phyloP scores from a whole-genome alignment of 495 filamentous ascomycete species.

The Penicillium odoratum region DNA sequence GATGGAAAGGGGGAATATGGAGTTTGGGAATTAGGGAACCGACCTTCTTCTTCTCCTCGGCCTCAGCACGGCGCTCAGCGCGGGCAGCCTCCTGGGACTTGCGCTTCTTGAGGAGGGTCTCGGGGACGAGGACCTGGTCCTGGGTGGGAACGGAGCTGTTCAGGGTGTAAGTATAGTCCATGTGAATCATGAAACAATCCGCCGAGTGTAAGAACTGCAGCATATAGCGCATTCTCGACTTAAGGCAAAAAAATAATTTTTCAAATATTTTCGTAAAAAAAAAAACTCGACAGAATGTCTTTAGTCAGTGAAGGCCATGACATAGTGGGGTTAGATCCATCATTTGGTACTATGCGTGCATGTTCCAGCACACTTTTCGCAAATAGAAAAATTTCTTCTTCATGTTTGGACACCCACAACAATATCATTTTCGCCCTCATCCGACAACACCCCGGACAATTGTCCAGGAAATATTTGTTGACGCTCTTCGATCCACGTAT shows the following conservation, averaged over 20 bases:
- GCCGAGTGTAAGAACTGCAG: slow-evolving; percentile 88
- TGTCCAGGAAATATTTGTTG: slow-evolving; percentile 58
- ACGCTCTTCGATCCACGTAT: slow-evolving; percentile 36
- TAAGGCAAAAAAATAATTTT: slow-evolving; percentile 38
- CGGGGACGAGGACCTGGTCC: slow-evolving; percentile 92
- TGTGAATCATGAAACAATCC: slow-evolving; percentile 64
- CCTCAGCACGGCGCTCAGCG: slow-evolving; percentile 77
- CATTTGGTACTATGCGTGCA: slow-evolving; percentile 28
- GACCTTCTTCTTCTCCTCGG: slow-evolving; percentile 87
- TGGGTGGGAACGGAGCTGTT: slow-evolving; percentile 80
- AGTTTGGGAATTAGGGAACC: slow-evolving; percentile 35
- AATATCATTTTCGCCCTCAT: slow-evolving; percentile 51
- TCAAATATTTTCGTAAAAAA: slow-evolving; percentile 19
- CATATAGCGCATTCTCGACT: slow-evolving; percentile 86
- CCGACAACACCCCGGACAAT: slow-evolving; percentile 77
- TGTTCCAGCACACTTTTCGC: slow-evolving; percentile 36
- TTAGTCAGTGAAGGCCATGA: slow-evolving; percentile 71
- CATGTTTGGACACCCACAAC: slow-evolving; percentile 7
- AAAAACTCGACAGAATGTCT: slow-evolving; percentile 75
- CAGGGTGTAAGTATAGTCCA: slow-evolving; percentile 68
- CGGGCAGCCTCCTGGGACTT: slow-evolving; percentile 99
- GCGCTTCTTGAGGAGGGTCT: slow-evolving; percentile 99
- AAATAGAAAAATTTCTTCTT: slow-evolving; percentile 11
- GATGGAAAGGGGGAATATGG: background rate
- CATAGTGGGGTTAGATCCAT: slow-evolving; percentile 10